Conservation (phyloP, 2,329 filamentous ascomycete genomes). For the Sporothrix globosa region DNA sequence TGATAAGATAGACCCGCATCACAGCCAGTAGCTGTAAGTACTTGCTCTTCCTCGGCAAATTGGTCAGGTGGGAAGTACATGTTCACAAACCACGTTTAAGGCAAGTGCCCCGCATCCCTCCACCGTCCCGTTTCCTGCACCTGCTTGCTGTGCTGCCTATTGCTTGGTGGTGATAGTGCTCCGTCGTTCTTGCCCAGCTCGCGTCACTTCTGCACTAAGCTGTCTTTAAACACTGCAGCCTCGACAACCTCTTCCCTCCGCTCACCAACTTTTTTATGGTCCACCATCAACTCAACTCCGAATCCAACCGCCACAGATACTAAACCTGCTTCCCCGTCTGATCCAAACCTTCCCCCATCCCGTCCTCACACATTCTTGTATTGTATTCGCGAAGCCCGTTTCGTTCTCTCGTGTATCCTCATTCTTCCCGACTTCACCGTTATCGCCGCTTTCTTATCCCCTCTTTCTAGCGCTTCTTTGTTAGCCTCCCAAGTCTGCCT, state of each 20-base stretch:
- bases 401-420: constrained; percentile 19
- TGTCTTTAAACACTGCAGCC: constrained; percentile 20
- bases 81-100: background rate
- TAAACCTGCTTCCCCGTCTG: background rate
- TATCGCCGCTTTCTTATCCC: constrained; percentile 20
- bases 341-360: constrained; percentile 7
- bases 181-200: background rate
- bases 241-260: background rate
- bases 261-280: constrained; percentile 18
- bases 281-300: background rate
- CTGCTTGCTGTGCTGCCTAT: constrained; percentile 18
- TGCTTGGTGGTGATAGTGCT: background rate
- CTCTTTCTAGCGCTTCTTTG: constrained; percentile 23
- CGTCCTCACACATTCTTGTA: constrained; percentile 7
- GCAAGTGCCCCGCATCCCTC: constrained; percentile 27
- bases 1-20: constrained; percentile 1
- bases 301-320: constrained; percentile 22
- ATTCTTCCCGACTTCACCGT: background rate
- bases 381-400: constrained; percentile 4
- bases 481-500: constrained; percentile 27
- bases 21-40: background rate
- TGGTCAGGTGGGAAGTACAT: background rate
- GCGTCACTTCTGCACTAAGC: constrained; percentile 21
- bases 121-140: constrained; percentile 1
- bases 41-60: background rate